Base-by-base conservation (phyloP, 2,329 filamentous ascomycete species). In the Aureobasidium mangrovei region DNA sequence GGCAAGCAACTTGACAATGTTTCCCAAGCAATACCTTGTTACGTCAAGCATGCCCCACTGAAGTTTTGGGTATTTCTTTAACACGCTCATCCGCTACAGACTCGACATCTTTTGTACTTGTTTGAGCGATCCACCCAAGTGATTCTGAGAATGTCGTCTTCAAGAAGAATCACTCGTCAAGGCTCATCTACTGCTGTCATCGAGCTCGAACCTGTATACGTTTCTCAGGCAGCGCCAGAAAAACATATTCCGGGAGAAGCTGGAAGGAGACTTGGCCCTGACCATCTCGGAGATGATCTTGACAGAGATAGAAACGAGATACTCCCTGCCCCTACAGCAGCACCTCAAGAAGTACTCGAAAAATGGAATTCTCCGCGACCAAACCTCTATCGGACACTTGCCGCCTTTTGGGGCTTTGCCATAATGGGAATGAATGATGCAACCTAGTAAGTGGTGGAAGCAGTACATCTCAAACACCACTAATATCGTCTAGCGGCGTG, bases 351-450 rank as follows among this genome's bases (percentile, higher is more conserved):
- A 53, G 49, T 57, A 7, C 62, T 72, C 12, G 78, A 85, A 62
- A 71, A 66, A 66, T 88, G 85, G 85, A 86, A 86, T 61, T 68
- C 71, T n/a, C 77, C 84, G 0, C 66, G 69, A 7, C 71, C 73
- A 40, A 87, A 84, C 63, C 69, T 79, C 4, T 82, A 72, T 60
- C 77, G 83, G 38, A 79, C 80, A 43, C 67, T 79, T 35, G 74
- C 79, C 0, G 77, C 81, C 3, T 80, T 83, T 61, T 80, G 78
- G 67, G 76, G 77, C 4, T 81, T 88, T 59, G 70, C 83, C 24
- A 72, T 86, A 32, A 79, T 85, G 72, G 85, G 85, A 5, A 77
- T 83, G 70, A 85, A 85, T 61, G 85, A 88, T 68, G 84, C 78
- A 7, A 79, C 79, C 27, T 75, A 81, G 18, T 18, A 18, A 18